Conservation (phyloP, 495 filamentous ascomycete species). For the Aspergillus saccharolyticus region DNA sequence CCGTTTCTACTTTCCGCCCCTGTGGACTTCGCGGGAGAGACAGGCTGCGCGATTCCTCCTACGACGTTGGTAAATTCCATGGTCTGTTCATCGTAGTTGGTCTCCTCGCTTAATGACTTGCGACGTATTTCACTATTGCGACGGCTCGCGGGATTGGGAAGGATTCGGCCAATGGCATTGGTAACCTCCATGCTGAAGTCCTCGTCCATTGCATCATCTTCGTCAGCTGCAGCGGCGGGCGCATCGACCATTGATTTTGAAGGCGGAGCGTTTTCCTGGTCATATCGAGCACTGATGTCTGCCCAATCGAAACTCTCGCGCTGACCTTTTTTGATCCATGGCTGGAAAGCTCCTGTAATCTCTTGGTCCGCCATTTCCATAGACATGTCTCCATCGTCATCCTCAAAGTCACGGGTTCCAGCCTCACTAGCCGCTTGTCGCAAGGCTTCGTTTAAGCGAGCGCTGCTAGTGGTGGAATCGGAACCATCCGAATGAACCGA, state of each 20-base stretch:
- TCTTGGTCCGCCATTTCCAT: conserved; percentile 77
- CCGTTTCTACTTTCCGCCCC: conserved; percentile 45
- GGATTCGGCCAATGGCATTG: conserved; percentile 73
- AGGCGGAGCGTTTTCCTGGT: conserved; percentile 60
- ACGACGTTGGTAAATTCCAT: conserved; percentile 77
- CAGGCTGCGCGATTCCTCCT: conserved; percentile 52
- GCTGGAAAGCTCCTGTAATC: conserved; percentile 68
- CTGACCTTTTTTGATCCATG: conserved; percentile 56
- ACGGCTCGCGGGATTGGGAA: conserved; percentile 41
- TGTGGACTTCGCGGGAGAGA: conserved; percentile 33
- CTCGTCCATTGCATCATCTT: conserved; percentile 43
- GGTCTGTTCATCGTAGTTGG: conserved; percentile 54
- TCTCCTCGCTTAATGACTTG: conserved; percentile 37
- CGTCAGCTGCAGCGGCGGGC: conserved; percentile 18
- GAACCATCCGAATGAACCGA: conserved; percentile 53
- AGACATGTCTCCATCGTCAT: conserved; percentile 56
- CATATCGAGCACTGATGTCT: conserved; percentile 46
- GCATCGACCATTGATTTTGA: conserved; percentile 28
- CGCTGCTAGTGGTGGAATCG: conserved; percentile 57
- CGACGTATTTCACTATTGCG: conserved; percentile 33
- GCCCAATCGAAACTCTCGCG: conserved; percentile 43
- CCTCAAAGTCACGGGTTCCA: conserved; percentile 56
- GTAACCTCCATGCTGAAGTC: conserved; percentile 87
- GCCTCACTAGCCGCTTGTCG: conserved; percentile 69
- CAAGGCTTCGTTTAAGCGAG: conserved; percentile 69